Percentiles rank a stretch among this genome's conserved stretches.
Conservation (phyloP, 495 filamentous ascomycete genomes). For the Penicillium lagena region DNA sequence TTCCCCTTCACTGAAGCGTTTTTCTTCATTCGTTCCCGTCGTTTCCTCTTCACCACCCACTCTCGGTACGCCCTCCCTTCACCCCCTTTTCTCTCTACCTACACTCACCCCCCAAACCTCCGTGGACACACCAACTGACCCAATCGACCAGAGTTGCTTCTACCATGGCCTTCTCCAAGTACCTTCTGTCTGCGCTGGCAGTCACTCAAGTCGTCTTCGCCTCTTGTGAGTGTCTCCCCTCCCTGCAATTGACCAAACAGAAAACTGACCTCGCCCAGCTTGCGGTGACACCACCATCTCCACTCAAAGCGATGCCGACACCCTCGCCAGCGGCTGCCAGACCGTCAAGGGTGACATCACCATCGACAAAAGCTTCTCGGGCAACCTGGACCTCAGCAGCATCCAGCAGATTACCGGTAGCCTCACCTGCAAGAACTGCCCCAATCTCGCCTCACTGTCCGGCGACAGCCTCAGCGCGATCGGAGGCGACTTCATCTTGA, state of each 20-base stretch:
- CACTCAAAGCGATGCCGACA: constrained; percentile 65
- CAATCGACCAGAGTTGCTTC: constrained; percentile 17
- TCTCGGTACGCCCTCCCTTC: neutral
- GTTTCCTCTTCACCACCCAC: constrained; percentile 14
- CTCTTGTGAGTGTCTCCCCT: constrained; percentile 27
- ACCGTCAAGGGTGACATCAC: constrained; percentile 65
- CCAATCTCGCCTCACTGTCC: too few relatives aligned
- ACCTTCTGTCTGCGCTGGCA: constrained; percentile 70
- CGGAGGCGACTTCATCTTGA: constrained; percentile 59
- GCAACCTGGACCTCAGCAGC: constrained; percentile 36
- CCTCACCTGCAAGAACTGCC: constrained; percentile 48
- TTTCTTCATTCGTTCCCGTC: constrained; percentile 28
- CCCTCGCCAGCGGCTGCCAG: constrained; percentile 54
- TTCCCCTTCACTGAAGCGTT: neutral
- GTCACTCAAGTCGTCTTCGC: constrained; percentile 58
- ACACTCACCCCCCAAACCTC: neutral
- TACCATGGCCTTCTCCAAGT: constrained; percentile 69
- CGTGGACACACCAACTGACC: constrained; percentile 4
- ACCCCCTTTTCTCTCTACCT: neutral
- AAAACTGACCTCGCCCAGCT: neutral
- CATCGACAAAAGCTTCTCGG: constrained; percentile 48
- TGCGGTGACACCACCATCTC: constrained; percentile 51
- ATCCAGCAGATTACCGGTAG: constrained; percentile 61
- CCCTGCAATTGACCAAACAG: neutral
- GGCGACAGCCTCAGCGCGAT: constrained; percentile 17